phyloP scores from a whole-genome alignment of 1,139 yeast species.

The Casaregolazyma lundiana region DNA sequence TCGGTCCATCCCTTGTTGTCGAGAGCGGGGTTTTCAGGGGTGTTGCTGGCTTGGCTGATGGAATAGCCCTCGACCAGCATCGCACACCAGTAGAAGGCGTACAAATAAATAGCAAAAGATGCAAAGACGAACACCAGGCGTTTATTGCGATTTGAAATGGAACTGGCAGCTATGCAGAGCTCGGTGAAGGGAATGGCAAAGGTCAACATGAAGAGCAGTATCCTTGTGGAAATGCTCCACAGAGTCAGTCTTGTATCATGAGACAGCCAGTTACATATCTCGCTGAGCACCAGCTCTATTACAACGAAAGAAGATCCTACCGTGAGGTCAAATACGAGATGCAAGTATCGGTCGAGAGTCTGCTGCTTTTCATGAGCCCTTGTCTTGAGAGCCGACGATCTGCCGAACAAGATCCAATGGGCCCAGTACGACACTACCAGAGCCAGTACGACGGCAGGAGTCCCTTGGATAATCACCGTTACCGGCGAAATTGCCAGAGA shows the following conservation, averaged over 20 bases:
- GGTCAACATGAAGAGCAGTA: conserved; percentile 31
- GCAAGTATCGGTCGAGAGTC: neutral
- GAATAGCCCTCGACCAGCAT: conserved; percentile 29
- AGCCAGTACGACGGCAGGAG: conserved; percentile 14
- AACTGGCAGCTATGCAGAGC: conserved; percentile 19
- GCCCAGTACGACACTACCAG: conserved; percentile 16
- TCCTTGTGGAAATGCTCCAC: conserved; percentile 34
- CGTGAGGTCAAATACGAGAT: conserved; percentile 5
- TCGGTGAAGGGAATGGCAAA: conserved; percentile 35
- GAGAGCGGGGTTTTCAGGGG: conserved; percentile 12
- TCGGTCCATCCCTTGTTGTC: conserved; percentile 25
- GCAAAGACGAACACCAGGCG: conserved; percentile 10
- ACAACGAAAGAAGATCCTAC: conserved; percentile 16
- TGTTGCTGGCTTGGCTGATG: neutral
- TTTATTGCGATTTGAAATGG: conserved; percentile 10
- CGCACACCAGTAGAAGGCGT: conserved; percentile 32
- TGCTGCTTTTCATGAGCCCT: neutral
- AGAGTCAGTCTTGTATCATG: conserved; percentile 27
- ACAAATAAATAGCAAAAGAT: conserved; percentile 29
- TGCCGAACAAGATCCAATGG: conserved; percentile 12
- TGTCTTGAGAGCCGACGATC: conserved; percentile 2
- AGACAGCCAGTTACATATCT: conserved; percentile 34
- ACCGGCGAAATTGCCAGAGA: neutral
- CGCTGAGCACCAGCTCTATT: conserved; percentile 38
- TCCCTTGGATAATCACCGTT: conserved; percentile 10